phyloP scores from a whole-genome alignment of 257 asterid species.

The Rubia yunnanensis region DNA sequence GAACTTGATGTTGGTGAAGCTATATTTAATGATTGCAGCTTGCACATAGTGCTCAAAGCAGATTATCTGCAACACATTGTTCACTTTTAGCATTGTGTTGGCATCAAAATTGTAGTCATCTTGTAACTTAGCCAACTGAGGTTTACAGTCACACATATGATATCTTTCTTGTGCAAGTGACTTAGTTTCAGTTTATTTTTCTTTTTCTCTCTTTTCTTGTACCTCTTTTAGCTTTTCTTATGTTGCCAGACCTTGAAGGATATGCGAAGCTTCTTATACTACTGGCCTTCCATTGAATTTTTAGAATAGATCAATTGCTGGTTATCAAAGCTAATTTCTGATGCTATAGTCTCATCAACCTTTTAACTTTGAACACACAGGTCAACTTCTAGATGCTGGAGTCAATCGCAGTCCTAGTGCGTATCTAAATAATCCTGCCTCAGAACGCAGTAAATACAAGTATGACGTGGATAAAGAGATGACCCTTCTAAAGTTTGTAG shows the following conservation, averaged over 20 bases:
- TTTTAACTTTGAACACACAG: conserved; percentile 37
- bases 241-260: neutral
- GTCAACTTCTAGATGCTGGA: conserved; percentile 89
- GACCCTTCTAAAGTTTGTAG: conserved; percentile 88
- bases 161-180: neutral
- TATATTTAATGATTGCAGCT: neutral
- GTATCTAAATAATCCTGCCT: conserved; percentile 82
- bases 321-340: conserved; percentile 1
- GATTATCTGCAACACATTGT: neutral
- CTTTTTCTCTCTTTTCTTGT: neutral
- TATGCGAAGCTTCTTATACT: neutral
- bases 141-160: neutral
- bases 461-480: conserved; percentile 84
- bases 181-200: neutral
- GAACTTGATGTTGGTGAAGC: neutral
- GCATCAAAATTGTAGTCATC: neutral
- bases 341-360: conserved; percentile 9
- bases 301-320: neutral
- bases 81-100: neutral
- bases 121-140: neutral
- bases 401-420: conserved; percentile 95
- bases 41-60: neutral
- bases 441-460: conserved; percentile 79
- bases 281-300: neutral
- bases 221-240: neutral